These are phyloP conservation scores for Tubosaeta sp. DNA, from an alignment of 768 basidiomycete species.

Conservation along the genomic window DNA sequence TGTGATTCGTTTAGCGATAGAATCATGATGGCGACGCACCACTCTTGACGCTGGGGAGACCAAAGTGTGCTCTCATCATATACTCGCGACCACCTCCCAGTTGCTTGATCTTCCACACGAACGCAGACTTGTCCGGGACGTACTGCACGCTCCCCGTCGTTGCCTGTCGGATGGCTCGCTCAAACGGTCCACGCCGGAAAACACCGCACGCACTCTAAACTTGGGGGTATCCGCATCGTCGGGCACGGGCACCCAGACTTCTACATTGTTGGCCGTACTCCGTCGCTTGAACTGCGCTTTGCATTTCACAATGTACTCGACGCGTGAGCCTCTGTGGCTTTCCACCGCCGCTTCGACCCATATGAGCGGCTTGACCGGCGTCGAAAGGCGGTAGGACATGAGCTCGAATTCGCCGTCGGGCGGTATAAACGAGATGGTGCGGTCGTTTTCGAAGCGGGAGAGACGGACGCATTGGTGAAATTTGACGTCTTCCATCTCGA, in stretches of 20 bases:
- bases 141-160: constrained; percentile 97
- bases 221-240: constrained; percentile 98
- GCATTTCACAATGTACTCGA: constrained; percentile 95
- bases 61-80: constrained; percentile 99
- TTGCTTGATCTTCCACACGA: constrained; percentile 99
- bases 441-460: constrained; percentile 96
- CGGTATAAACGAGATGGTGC: constrained; percentile 98
- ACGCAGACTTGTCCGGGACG: constrained; percentile 95
- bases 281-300: constrained; percentile 97
- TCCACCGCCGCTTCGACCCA: constrained; percentile 96
- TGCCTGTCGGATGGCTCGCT: constrained; percentile 42
- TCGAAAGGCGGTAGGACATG: constrained; percentile 96
- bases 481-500: constrained; percentile 99
- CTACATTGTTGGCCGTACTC: constrained; percentile 97
- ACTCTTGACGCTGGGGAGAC: constrained; percentile 86
- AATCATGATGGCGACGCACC: constrained; percentile 46
- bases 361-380: constrained; percentile 93
- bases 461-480: constrained; percentile 99
- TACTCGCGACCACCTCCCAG: too few relatives aligned
- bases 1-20: background rate
- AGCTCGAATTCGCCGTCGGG: constrained; percentile 99
- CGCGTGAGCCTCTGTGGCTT: constrained; percentile 85
- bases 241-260: constrained; percentile 98
- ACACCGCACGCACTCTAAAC: constrained; percentile 63
- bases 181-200: background rate